These are phyloP conservation scores for Kodamaea nitidulidarum DNA, from an alignment of 805 yeast species.

Conservation along the genomic window DNA sequence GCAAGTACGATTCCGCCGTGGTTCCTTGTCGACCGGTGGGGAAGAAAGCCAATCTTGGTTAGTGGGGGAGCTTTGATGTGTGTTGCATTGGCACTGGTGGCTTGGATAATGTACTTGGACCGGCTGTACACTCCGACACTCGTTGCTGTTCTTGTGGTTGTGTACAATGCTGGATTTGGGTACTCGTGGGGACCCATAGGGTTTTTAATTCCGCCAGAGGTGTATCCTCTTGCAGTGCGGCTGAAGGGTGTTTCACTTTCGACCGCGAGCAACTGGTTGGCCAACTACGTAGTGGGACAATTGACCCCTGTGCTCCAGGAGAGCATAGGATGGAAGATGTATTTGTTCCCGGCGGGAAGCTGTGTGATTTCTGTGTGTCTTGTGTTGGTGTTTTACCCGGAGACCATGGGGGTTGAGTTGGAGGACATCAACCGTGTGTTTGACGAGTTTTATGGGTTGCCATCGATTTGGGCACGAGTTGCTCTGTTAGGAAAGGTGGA, in stretches of 20 bases:
- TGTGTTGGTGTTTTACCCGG: constrained; percentile 38
- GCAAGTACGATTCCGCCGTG: constrained; percentile 42
- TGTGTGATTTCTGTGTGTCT: constrained; percentile 33
- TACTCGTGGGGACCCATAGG: constrained; percentile 47
- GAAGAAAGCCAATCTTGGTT: constrained; percentile 41
- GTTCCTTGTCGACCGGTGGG: constrained; percentile 45
- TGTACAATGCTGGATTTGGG: constrained; percentile 43
- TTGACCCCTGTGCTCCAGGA: constrained; percentile 41
- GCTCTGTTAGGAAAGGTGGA: constrained; percentile 5
- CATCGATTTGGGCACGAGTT: constrained; percentile 14
- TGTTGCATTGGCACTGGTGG: constrained; percentile 28
- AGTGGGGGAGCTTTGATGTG: constrained; percentile 41
- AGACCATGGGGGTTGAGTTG: constrained; percentile 42
- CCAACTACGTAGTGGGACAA: constrained; percentile 44
- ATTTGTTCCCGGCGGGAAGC: constrained; percentile 37
- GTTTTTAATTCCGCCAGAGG: constrained; percentile 42
- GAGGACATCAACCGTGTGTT: constrained; percentile 40
- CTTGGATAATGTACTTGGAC: constrained; percentile 33
- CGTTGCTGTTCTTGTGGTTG: constrained; percentile 38
- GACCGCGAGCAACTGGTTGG: constrained; percentile 44
- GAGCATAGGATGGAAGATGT: constrained; percentile 38
- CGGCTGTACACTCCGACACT: constrained; percentile 30
- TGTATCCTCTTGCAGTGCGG: constrained; percentile 39
- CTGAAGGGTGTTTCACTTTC: constrained; percentile 43
- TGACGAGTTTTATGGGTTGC: constrained; percentile 27